phyloP scores from a whole-genome alignment of 2,329 filamentous ascomycete genomes.

The Fusarium agapanthi region DNA sequence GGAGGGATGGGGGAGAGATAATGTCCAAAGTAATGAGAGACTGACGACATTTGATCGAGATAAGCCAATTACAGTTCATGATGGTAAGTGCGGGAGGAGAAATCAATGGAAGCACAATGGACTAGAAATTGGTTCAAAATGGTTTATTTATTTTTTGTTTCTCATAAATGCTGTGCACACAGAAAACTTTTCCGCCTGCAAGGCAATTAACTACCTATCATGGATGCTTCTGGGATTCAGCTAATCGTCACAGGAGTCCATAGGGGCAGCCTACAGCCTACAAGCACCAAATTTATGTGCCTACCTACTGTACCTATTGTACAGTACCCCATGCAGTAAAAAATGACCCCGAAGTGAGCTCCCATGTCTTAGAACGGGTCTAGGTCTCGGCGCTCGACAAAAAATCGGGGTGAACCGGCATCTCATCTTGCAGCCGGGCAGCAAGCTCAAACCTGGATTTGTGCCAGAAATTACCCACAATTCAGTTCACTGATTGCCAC shows the following conservation, averaged over 20 bases:
- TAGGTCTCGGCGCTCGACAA: constrained; percentile 45
- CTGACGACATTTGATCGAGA: constrained; percentile 19
- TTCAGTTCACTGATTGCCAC: constrained; percentile 23
- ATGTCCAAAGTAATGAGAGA: constrained; percentile 5
- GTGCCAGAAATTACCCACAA: constrained; percentile 24
- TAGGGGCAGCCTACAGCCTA: neutral
- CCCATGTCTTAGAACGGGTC: constrained; percentile 36
- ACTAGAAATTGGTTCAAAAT: neutral
- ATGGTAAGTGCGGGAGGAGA: neutral
- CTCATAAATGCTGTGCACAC: neutral
- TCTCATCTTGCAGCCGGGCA: constrained; percentile 43
- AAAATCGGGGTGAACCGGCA: constrained; percentile 50
- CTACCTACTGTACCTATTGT: neutral
- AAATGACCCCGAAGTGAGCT: constrained; percentile 4
- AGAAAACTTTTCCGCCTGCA: constrained; percentile 16
- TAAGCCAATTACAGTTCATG: constrained; percentile 9
- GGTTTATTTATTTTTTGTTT: neutral
- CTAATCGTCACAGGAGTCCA: constrained; percentile 5
- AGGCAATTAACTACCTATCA: constrained; percentile 5
- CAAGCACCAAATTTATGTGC: neutral
- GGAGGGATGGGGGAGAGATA: constrained; percentile 28
- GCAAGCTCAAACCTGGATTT: constrained; percentile 32
- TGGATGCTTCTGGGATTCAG: constrained; percentile 20
- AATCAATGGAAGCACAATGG: neutral
- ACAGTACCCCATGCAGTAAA: constrained; percentile 35